Base-by-base conservation (phyloP, 805 yeast species). In the Blastobotrys muscicola region DNA sequence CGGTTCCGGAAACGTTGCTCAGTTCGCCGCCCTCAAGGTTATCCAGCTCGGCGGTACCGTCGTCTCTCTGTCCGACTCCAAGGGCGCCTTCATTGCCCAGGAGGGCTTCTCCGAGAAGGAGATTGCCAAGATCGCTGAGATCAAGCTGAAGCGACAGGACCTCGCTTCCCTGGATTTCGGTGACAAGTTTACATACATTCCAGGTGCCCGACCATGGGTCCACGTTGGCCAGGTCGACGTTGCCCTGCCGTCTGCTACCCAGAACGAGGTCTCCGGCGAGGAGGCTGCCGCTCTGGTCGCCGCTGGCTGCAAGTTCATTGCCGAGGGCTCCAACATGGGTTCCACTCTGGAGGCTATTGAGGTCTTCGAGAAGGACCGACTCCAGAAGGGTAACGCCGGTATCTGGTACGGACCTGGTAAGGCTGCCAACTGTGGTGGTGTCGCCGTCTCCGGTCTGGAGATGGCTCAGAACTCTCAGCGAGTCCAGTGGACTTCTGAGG, bases 311-410 rank as follows among this genome's bases (percentile, higher is more conserved):
- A 82, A 82, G 70, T 89, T 68, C 75, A 80, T 90, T 63, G 97
- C 98, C 58, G 98, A 90, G 78, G 98, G 98, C 66, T 90, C 97
- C 63, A 90, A 90, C 75, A 90, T 90, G 98, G 97, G 98, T 65
- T 90, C 95, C 56, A 89, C 97, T 58, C 82, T 84, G 70, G 97
- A 90, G 67, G 98, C 98, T 56, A 86, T 90, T 56, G 86, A 82
- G 55, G 87, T 85, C 50, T 90, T 89, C 59, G 98, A 90, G 78
- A 54, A 71, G 46, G 68, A 66, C 56, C 65, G 72, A 35, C 42
- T 49, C 32, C 42, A 47, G 41, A 42, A 49, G 29, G 29, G 39
- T 20, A 51, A 58, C 40, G 53, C 59, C 38, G 71, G 78, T 50
- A 85, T 87, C 69, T 90, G 98, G 98, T 90, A 89, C 72, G 97